Evolutionary conservation across 2,329 filamentous ascomycete species (phyloP), one percentile per base, ranked within the genome.

Genomic region (Aspergillus pseudoterreus): DNA sequence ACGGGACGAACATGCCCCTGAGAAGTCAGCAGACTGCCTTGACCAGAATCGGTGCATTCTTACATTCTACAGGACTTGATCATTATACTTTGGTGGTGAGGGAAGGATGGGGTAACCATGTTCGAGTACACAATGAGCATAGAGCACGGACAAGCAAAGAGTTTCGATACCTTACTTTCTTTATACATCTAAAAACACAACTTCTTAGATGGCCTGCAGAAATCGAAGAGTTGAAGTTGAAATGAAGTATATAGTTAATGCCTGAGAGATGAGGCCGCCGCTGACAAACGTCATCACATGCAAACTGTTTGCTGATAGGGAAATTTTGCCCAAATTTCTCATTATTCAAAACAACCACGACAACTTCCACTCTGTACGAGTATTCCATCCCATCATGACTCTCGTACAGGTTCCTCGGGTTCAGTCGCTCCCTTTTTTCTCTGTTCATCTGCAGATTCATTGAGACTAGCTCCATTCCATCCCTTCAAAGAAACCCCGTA

Each of bases 1-100:
- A 79, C 0, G 85, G 84, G 58, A 85, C 85, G 5, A 76, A 81
- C 75, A 86, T 85, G 63, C 88, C 83, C 78, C 85, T 82, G 6
- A 80, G 10, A 11, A 30, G 27, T 30, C 10, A 30, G 27, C 10
- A 30, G 6, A 30, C 19, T 19, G 19, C 19, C 19, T 3, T 19
- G 19, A 19, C 14, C n/a, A 17, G 4, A 33, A 3, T 30, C 27
- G 39, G n/a, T 4, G 6, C 32, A 1, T 27, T 59, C 57, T 49
- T 51, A 63, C 67, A 69, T 69, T 10, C 65, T 19, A 19, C 19
- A 19, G 19, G 19, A 19, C 19, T 19, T 30, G 27, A 30, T 30
- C 27, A 11, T 9, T 30, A 11, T 30, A 30, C 27, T 30, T 9
- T 30, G 27, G 27, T 30, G 27, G 27, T 30, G 27, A 30, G 8